These are phyloP conservation scores for Melaleuca alternifolia DNA, from an alignment of 345 rosid genomes.

Conservation along the genomic window DNA sequence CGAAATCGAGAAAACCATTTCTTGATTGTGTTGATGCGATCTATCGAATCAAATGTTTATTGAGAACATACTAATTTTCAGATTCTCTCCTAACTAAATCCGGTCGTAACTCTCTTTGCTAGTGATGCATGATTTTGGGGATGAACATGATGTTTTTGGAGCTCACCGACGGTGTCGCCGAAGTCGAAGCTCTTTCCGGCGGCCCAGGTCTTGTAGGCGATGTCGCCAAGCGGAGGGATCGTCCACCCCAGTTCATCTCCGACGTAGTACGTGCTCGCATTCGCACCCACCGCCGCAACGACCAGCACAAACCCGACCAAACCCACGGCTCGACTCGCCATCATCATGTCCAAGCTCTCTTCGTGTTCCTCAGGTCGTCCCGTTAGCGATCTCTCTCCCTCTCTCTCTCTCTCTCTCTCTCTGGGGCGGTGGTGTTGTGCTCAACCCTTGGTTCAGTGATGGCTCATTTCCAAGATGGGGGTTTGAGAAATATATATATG, in stretches of 20 bases:
- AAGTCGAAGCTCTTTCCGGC: neutral
- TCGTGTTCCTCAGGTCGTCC: neutral
- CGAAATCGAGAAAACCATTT: neutral
- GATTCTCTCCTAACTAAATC: neutral
- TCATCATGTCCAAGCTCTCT: neutral
- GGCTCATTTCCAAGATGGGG: neutral
- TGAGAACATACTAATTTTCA: neutral
- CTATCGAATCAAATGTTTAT: neutral
- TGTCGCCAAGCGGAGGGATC: constrained; percentile 4
- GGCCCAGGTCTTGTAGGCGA: constrained; percentile 6
- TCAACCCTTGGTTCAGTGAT: neutral
- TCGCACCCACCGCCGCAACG: neutral
- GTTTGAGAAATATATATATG: neutral
- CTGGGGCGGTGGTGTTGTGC: neutral
- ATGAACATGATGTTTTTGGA: neutral
- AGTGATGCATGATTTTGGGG: neutral
- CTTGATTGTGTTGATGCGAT: neutral
- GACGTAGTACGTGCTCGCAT: neutral
- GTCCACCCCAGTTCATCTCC: constrained; percentile 6
- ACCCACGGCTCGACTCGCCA: neutral
- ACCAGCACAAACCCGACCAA: neutral
- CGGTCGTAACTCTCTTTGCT: neutral
- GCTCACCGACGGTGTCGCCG: constrained; percentile 3
- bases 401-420: neutral
- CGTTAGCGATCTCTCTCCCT: neutral